Percentiles rank a stretch among this genome's conserved stretches.
Conservation (phyloP, 1,284 basidiomycete species). For the Schizophyllum commune region DNA sequence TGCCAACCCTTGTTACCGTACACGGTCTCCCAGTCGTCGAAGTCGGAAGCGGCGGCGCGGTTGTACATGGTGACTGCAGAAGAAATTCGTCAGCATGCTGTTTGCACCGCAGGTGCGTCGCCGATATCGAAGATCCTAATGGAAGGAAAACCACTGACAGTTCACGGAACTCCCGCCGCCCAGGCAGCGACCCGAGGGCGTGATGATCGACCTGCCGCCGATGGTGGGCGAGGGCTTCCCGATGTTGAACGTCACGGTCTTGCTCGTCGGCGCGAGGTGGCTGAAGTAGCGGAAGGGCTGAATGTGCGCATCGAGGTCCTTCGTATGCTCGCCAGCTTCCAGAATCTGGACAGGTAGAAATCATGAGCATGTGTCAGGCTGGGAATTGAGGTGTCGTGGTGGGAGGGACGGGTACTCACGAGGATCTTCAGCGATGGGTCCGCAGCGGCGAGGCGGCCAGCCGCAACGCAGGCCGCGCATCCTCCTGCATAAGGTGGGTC, state of each 20-base stretch:
- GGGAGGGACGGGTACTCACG: constrained; percentile 7
- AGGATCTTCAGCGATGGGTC: constrained; percentile 32
- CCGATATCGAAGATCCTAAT: too few relatives aligned
- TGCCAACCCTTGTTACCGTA: constrained; percentile 37
- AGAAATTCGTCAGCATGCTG: too few relatives aligned
- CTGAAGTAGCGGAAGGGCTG: constrained; percentile 25
- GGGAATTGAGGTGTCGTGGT: too few relatives aligned
- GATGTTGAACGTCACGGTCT: constrained; percentile 35
- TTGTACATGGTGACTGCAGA: constrained; percentile 32
- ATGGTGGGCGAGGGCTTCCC: constrained; percentile 35
- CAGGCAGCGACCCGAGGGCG: constrained; percentile 38
- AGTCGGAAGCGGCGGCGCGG: constrained; percentile 36
- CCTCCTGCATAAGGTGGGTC: constrained; percentile 24
- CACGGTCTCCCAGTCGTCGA: constrained; percentile 34
- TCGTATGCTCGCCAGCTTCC: constrained; percentile 34
- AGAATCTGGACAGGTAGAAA: constrained; percentile 17
- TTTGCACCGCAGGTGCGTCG: too few relatives aligned
- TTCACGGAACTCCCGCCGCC: constrained; percentile 58
- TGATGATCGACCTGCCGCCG: constrained; percentile 33
- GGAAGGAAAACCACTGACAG: constrained; percentile 28
- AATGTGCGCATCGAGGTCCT: constrained; percentile 35
- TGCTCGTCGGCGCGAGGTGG: constrained; percentile 30
- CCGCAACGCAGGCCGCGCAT: constrained; percentile 32
- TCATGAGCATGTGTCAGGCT: neutral
- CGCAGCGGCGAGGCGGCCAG: constrained; percentile 34